Conservation (phyloP, 2,329 filamentous ascomycete species). For the Coniochaeta prunicola region DNA sequence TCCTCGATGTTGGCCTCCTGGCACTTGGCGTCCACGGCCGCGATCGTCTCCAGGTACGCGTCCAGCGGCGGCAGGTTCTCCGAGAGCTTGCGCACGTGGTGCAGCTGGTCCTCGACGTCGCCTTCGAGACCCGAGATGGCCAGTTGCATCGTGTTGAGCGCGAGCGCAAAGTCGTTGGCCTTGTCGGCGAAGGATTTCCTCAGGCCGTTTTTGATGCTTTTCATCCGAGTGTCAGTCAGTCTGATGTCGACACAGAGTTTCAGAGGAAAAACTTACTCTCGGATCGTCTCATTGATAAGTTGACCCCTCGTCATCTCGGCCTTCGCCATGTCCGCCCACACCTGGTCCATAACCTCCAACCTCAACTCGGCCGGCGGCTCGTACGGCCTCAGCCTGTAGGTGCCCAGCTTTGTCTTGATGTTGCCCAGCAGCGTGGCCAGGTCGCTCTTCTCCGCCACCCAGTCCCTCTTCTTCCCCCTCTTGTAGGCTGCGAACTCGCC, state of each 20-base stretch:
- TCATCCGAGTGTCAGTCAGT: constrained; percentile 12
- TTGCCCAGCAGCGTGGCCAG: constrained; percentile 88
- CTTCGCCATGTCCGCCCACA: constrained; percentile 74
- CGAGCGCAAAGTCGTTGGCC: constrained; percentile 94
- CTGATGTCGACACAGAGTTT: constrained; percentile 4
- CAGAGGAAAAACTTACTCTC: constrained; percentile 56
- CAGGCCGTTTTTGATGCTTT: constrained; percentile 86
- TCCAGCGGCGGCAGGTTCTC: constrained; percentile 85
- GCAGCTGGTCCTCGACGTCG: constrained; percentile 89
- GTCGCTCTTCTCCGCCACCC: constrained; percentile 97
- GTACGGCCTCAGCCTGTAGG: constrained; percentile 85
- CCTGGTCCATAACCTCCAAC: constrained; percentile 71
- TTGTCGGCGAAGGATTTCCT: constrained; percentile 94
- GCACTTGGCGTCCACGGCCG: constrained; percentile 78
- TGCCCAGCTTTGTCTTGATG: constrained; percentile 97
- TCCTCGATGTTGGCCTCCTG: constrained; percentile 97
- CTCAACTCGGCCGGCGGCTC: constrained; percentile 80
- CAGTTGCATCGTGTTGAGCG: constrained; percentile 87
- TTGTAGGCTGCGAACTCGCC: constrained; percentile 83
- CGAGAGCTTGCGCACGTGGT: constrained; percentile 78
- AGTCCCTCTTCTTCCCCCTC: constrained; percentile 79
- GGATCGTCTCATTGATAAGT: constrained; percentile 94
- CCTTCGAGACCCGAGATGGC: constrained; percentile 96
- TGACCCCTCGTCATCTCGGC: constrained; percentile 85
- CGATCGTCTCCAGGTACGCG: constrained; percentile 82